Base-by-base conservation (phyloP, 2,329 filamentous ascomycete genomes). In the Dactylellina drechsleri region DNA sequence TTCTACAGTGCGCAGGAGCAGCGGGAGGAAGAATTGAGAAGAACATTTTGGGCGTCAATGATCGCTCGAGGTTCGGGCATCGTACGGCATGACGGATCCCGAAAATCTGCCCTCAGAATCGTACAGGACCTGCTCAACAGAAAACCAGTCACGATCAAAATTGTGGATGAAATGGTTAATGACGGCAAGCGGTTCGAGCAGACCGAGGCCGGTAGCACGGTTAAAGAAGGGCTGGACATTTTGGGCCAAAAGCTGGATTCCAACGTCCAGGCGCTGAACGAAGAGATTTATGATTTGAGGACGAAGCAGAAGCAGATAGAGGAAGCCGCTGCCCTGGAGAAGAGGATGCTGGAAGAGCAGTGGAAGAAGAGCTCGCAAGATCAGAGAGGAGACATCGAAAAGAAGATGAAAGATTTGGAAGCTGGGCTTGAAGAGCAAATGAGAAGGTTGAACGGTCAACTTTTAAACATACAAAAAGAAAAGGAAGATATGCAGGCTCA, bases 41-140 rank as follows among this genome's bases (percentile, higher is more conserved):
- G 26, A 20, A 75, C 70, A 23, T 75, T 75, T 20, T 75, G 70
- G 70, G 62, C 62, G 6, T 65, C 62, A 13, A 67, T 75, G 70
- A 41, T 68, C 18, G 23, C 50, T 23, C 52, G 57, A 12, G 70
- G 70, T 13, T 75, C 70, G 18, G 36, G 50, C 41, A 75, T 75
- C 54, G 5, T 67, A 43, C 62, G 70, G 12, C 70, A 75, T 16
- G 58, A 67, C 16, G 64, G 70, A 2, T 75, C 70, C 23, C 43
- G 18, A 2, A 75, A 67, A 54, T 75, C 70, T 3, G 64, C 70
- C 45, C 6, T 54, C 16, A n/a, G 64, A 45, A 75, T 75, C 28
- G 58, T 68, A 3, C 59, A 59, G 23, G 52, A 45, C 23, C 50
- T 75, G 16, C 53, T 75, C 4, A 40, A 64, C 36, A 58, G 64